Evolutionary conservation across 148 eudicot genomes (phyloP), one percentile per base, ranked within the genome.

Genomic region (Gaultheria prostrata): DNA sequence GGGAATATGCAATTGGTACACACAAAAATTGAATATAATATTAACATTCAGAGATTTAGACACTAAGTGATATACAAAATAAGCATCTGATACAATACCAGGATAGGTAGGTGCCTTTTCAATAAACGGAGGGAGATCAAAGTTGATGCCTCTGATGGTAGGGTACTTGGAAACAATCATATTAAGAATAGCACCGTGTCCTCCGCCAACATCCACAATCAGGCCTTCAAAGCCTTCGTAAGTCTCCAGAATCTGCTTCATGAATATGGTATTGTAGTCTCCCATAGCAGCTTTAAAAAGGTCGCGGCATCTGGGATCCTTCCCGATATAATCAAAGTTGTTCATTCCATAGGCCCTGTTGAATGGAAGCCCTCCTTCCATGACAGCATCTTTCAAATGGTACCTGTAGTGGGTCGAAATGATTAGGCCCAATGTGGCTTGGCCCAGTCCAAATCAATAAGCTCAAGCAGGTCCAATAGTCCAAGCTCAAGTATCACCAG

Each of bases 141-240:
- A 84, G 79, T 84, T 84, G 50, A 79, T 78, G 77, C 18, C 82
- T 53, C 67, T 84, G 85, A 83, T 77, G 3, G 82, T 43, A 21
- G 82, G 81, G 30, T 83, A 77, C 39, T 83, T 77, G 21, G 85
- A 77, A 21, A 83, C 24, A 65, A 67, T 78, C 82, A 78, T 67
- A 48, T 51, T 69, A 20, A 78, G 82, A 30, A 84, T 49, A 17
- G 54, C 15, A 18, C 77, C 77, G 18, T 69, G 56, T 33, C 82
- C 85, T 2, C 85, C 85, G 4, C 85, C 78, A 13, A 84, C 85
- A 84, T 84, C 82, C 76, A 84, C 77, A 24, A 78, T 35, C 8
- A 84, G 69, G 49, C 70, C 85, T 84, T 78, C 6, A 53, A 84
- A 84, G 50, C 78, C 77, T 51, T 70, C 13, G 65, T 84, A 78